Evolutionary conservation across 208 protist species (phyloP).

Genomic region (Trypanosomatidae sp.): DNA sequence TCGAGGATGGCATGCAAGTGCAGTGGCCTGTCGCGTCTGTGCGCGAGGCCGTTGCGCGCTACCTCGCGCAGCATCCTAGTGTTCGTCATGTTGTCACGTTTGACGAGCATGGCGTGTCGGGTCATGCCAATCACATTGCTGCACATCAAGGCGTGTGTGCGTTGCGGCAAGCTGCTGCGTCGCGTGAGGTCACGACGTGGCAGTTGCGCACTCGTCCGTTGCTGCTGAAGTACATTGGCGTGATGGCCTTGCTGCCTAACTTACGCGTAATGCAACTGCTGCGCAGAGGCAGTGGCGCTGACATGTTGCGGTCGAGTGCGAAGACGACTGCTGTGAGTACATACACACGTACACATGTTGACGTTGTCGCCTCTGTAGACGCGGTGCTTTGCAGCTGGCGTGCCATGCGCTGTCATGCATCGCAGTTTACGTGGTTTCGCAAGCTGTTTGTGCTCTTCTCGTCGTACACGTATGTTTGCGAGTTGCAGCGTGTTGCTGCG

Average conservation of each 20-base stretch:
- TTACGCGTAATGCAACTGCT: too few relatives aligned
- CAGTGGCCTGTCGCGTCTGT: conserved; percentile 50
- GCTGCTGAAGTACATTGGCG: conserved; percentile 52
- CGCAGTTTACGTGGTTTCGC: conserved; percentile 95
- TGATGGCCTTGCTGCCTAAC: conserved; percentile 17
- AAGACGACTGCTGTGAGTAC: too few relatives aligned
- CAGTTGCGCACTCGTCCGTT: conserved; percentile 40
- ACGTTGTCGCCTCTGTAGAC: conserved; percentile 31
- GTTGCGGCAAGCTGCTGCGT: conserved; percentile 39
- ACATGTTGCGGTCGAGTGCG: too few relatives aligned
- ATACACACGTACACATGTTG: conserved; percentile 27
- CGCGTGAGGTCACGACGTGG: conserved; percentile 56
- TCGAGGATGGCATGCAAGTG: conserved; percentile 83
- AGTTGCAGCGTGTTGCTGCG: neutral
- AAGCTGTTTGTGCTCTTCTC: conserved; percentile 93
- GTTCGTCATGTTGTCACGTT: conserved; percentile 92
- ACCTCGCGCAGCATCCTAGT: conserved; percentile 34
- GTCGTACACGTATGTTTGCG: neutral
- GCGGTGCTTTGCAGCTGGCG: conserved; percentile 27
- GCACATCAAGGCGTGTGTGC: conserved; percentile 74
- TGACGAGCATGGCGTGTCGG: conserved; percentile 88
- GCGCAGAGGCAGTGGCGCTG: too few relatives aligned
- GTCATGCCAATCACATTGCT: conserved; percentile 94
- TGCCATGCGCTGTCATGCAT: conserved; percentile 84
- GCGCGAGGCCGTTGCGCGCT: conserved; percentile 27